phyloP scores from a whole-genome alignment of 2,329 filamentous ascomycete genomes.

The Dactylellina leptospora region DNA sequence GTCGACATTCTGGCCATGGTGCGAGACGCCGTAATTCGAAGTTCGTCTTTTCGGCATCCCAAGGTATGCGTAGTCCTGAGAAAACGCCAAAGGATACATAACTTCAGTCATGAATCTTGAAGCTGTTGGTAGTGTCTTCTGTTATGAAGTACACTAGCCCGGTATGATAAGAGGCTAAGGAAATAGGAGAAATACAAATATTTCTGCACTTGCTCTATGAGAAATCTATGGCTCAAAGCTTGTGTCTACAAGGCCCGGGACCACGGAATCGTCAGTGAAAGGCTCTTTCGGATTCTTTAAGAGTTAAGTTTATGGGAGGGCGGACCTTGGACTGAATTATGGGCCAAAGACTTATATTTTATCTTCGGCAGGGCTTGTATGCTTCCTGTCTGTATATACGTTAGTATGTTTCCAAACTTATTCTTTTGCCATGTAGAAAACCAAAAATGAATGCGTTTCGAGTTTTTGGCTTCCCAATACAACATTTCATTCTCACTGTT shows the following conservation, averaged over 20 bases:
- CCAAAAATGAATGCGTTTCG: constrained; percentile 43
- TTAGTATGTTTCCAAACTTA: constrained; percentile 35
- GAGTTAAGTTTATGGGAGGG: not conserved
- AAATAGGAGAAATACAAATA: constrained; percentile 13
- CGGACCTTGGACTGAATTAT: constrained; percentile 27
- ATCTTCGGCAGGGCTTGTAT: constrained; percentile 41
- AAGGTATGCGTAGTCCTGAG: constrained; percentile 51
- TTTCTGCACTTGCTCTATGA: not conserved
- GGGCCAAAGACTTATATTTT: constrained; percentile 9
- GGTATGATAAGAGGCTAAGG: constrained; percentile 13
- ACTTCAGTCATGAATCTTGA: constrained; percentile 38
- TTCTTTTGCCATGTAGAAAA: not conserved
- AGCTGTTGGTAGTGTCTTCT: constrained; percentile 17
- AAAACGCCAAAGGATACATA: constrained; percentile 43
- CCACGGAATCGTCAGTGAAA: constrained; percentile 15
- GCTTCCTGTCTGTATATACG: constrained; percentile 1
- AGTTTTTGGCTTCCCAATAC: constrained; percentile 21
- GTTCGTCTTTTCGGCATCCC: constrained; percentile 49
- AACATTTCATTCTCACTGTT: no score
- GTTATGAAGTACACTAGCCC: constrained; percentile 29
- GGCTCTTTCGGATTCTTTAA: constrained; percentile 22
- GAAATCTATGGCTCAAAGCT: not conserved
- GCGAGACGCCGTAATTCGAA: constrained; percentile 21
- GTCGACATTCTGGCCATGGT: constrained; percentile 13
- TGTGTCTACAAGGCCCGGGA: constrained; percentile 21